A percentile compares a stretch with the other conserved stretches of the same genome.
phyloP scores from a whole-genome alignment of 2,329 filamentous ascomycete genomes.

The Claviceps arundinis region DNA sequence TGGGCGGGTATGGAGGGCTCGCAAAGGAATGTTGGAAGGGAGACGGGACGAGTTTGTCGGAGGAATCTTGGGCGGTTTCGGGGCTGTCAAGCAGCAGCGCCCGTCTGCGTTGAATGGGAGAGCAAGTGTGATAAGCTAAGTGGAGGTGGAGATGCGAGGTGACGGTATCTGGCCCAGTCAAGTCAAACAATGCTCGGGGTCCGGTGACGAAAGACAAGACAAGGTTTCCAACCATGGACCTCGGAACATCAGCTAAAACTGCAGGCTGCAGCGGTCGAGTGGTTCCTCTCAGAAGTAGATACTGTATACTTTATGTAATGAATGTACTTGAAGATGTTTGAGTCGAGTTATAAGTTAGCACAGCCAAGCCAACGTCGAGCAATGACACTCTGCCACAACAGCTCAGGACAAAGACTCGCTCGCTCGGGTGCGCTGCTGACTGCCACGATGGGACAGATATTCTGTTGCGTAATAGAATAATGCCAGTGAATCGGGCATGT shows the following conservation, averaged over 20 bases:
- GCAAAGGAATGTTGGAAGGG: constrained; percentile 76
- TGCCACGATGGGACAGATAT: neutral
- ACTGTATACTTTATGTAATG: neutral
- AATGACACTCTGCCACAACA: neutral
- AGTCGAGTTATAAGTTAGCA: neutral
- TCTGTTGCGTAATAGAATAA: neutral
- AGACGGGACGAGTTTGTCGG: constrained; percentile 53
- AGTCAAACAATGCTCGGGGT: constrained; percentile 16
- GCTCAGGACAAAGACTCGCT: neutral
- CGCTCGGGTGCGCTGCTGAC: neutral
- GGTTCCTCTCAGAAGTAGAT: neutral
- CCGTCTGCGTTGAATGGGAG: constrained; percentile 35
- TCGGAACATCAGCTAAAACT: neutral
- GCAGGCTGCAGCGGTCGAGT: constrained; percentile 3
- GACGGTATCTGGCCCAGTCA: constrained; percentile 14
- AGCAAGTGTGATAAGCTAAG: constrained; percentile 20
- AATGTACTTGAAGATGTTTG: neutral
- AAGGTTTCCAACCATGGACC: constrained; percentile 7
- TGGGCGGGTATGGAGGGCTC: constrained; percentile 45
- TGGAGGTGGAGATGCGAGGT: constrained; percentile 8
- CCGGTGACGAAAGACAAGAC: constrained; percentile 15
- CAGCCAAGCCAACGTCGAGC: neutral
- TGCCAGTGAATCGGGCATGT: neutral
- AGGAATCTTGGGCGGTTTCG: constrained; percentile 73
- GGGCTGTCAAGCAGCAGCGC: constrained; percentile 71